Percentiles rank a stretch among this genome's conserved stretches.
Evolutionary conservation across 2,329 filamentous ascomycete species (phyloP).

Genomic region (Leptographium procerum): DNA sequence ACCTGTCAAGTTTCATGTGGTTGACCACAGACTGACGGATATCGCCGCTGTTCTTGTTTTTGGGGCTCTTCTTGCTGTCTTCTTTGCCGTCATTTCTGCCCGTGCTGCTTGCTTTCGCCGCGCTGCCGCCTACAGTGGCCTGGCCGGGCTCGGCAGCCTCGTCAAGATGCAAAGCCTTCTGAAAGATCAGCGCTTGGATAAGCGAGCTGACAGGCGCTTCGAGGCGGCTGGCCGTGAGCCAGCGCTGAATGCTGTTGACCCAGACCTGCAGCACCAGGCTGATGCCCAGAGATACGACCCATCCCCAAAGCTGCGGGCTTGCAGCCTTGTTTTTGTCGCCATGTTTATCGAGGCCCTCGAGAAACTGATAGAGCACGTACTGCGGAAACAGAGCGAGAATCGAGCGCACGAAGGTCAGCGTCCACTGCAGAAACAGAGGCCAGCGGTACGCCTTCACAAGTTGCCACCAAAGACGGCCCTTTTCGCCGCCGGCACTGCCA

Average conservation of each 20-base stretch:
- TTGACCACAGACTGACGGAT: conserved; percentile 23
- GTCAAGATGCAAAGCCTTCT: conserved; percentile 23
- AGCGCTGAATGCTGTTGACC: conserved; percentile 19
- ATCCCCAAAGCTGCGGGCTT: conserved; percentile 19
- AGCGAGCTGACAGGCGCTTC: conserved; percentile 20
- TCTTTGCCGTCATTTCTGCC: neutral
- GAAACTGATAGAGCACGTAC: conserved; percentile 23
- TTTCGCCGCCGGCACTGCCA: conserved; percentile 10
- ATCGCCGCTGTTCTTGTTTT: conserved; percentile 12
- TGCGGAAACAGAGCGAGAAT: conserved; percentile 22
- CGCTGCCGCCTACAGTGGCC: neutral
- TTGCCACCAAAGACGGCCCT: conserved; percentile 20
- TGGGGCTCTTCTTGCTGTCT: neutral
- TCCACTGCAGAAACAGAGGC: conserved; percentile 21
- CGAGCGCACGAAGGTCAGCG: conserved; percentile 19
- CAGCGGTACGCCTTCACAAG: conserved; percentile 18
- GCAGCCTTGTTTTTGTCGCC: conserved; percentile 7
- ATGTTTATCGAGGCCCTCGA: conserved; percentile 20
- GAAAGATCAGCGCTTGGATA: conserved; percentile 23
- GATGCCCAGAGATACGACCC: conserved; percentile 20
- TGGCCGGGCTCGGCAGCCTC: conserved; percentile 17
- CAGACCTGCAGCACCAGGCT: conserved; percentile 21
- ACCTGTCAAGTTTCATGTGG: conserved; percentile 25
- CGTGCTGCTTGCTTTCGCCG: neutral
- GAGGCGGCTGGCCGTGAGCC: conserved; percentile 22